Base-by-base conservation (phyloP, 1,284 basidiomycete species). In the Binderoboletus segoi region DNA sequence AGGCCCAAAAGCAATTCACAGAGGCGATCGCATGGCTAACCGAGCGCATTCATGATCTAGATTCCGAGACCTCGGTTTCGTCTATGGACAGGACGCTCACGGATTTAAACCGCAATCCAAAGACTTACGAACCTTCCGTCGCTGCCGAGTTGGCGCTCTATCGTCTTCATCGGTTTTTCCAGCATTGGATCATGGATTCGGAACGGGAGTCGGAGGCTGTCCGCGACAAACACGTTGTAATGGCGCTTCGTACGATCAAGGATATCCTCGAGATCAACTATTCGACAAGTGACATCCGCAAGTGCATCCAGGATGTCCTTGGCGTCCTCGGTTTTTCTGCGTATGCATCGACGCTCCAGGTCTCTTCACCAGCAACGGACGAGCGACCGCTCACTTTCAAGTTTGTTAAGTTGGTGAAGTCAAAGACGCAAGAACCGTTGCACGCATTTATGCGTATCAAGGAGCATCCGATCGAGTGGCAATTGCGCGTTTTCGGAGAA, bases 401-500 rank as follows among this genome's bases (percentile, higher is more conserved):
- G 40, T 83, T 86, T 56, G 71, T 82, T 51, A 82, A 85, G 60
- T 71, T 88, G 13, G 54, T 82, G 49, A 78, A 78, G 56, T 75
- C 77, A 8, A 81, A 77, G 61, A 76, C 72, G 8, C 73, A 73
- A 28, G 67, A 67, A 10, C 68, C 76, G 0, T 56, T 77, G 6
- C 68, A 84, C 61, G 67, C 74, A 12, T 88, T 81, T 63, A 86
- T 89, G 84, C 67, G 61, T 3, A 80, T 86, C 54, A 72, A 62
- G 5, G 83, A 86, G 57, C 73, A 84, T 59, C 81, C 85, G 1
- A 66, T 84, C 13, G 70, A 76, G 16, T 89, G 87, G 85, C 86
- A 89, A 65, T 73, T 89, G 24, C 77, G 83, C 18, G 68, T 82
- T n/a, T 89, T 87, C 58, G 88, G 88, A 11, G 81, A 86, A 60